These are phyloP conservation scores for Periconia macrospinosa DNA, from an alignment of 2,329 filamentous ascomycete genomes.

Conservation along the genomic window DNA sequence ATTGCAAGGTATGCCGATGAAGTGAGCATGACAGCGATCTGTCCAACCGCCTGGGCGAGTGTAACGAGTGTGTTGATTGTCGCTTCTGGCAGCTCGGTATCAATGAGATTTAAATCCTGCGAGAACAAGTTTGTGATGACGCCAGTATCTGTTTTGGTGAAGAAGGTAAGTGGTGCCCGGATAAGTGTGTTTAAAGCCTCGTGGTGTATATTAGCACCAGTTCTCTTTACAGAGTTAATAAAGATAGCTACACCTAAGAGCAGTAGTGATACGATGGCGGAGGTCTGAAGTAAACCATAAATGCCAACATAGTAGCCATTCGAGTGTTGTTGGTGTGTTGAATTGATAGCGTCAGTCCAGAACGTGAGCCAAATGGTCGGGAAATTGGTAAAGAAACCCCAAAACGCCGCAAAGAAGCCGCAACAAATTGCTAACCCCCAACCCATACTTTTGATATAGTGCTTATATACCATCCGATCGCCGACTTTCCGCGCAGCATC, in stretches of 20 bases:
- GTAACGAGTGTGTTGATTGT: slow-evolving; percentile 3
- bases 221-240: slow-evolving; percentile 30
- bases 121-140: slow-evolving; percentile 17
- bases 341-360: slow-evolving; percentile 10
- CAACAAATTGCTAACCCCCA: slow-evolving; percentile 1
- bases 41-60: slow-evolving; percentile 3
- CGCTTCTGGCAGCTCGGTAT: slow-evolving; percentile 38
- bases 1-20: slow-evolving; percentile 33
- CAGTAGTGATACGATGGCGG: slow-evolving; percentile 17
- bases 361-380: slow-evolving; percentile 15
- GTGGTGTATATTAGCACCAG: slow-evolving; percentile 49
- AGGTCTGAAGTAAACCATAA: slow-evolving; percentile 13
- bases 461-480: slow-evolving; percentile 14
- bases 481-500: slow-evolving; percentile 10
- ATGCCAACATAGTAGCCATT: slow-evolving; percentile 13
- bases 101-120: slow-evolving; percentile 47
- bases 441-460: slow-evolving; percentile 14
- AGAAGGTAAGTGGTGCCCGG: slow-evolving; percentile 12
- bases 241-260: slow-evolving; percentile 35
- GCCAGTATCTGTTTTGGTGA: slow-evolving; percentile 17
- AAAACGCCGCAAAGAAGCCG: slow-evolving; percentile 8
- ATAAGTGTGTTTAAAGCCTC: slow-evolving; percentile 40
- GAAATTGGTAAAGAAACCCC: slow-evolving; percentile 16
- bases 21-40: slow-evolving; percentile 16
- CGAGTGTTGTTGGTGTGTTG: slow-evolving; percentile 2